Evolutionary conservation across 2,329 filamentous ascomycete genomes (phyloP), one percentile per base, ranked within the genome.

Genomic region (Fusarium coicis): DNA sequence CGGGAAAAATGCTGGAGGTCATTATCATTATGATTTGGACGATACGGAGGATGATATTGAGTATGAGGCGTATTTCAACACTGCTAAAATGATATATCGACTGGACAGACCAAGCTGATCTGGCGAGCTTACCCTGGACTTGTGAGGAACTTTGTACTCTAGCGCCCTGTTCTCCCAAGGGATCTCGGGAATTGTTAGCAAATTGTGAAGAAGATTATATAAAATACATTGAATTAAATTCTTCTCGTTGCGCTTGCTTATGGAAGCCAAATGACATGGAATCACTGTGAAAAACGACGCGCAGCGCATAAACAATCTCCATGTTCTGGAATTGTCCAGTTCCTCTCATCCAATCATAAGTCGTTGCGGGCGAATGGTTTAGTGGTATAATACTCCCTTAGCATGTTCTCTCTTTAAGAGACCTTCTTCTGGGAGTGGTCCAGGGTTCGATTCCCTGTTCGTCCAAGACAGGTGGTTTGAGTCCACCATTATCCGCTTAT

Each of bases 21-120:
- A 87, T 74, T 86, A 86, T 72, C 84, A 86, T 69, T 83, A 79
- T 66, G 84, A 84, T 74, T 54, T 81, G 2, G 77, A 79, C 1
- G 75, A 63, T 10, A 43, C 39, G 2, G 56, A 65, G 9, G 77
- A 81, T 3, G 79, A 81, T 4, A 78, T 86, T 15, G 83, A 85
- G 61, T 86, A 86, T 70, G 84, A 85, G 66, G 84, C 79, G 2
- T 86, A 85, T 73, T 84, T 54, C 2, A 54, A 40, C n/a, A 28
- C 50, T 28, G 50, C 50, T 5, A 30, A 28, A 18, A 54, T 14
- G 19, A 39, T 54, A n/a, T 54, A 40, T 30, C 50, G 50, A n/a
- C 34, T 54, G 3, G 36, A 54, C 5, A 54, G 50, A 3, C 50
- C 50, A 7, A 39, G 21, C 10, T 54, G 19, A 54, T 40, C 5